phyloP scores from a whole-genome alignment of 768 basidiomycete species.

The Boletellus emodensis region DNA sequence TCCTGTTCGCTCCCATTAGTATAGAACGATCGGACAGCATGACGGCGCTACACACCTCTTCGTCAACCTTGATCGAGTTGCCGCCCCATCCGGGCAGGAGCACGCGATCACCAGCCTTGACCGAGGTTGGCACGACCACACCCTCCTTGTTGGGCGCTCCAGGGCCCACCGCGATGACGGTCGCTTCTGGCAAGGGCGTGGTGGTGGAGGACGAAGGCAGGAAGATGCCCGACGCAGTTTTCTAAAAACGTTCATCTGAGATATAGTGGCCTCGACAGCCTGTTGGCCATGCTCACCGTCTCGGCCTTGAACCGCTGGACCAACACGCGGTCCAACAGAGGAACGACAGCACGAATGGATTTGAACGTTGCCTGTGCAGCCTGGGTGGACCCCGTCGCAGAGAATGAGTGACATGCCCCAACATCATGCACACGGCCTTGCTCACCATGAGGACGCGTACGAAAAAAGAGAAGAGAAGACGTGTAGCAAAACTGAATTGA shows the following conservation, averaged over 20 bases:
- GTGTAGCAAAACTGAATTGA: conserved; percentile 14
- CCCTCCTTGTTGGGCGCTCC: conserved; percentile 92
- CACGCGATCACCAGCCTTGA: conserved; percentile 89
- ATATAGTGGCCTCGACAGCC: not conserved
- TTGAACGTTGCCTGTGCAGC: conserved; percentile 93
- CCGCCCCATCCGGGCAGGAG: conserved; percentile 97
- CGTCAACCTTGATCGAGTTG: conserved; percentile 91
- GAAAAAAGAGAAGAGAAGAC: conserved; percentile 5
- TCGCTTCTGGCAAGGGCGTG: conserved; percentile 91
- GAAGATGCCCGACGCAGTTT: conserved; percentile 97
- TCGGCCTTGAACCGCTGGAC: conserved; percentile 98
- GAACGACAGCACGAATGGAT: conserved; percentile 85
- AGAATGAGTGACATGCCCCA: not conserved
- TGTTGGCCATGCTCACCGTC: conserved; percentile 55
- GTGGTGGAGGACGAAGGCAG: conserved; percentile 86
- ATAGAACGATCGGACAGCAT: not conserved
- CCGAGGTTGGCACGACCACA: conserved; percentile 62
- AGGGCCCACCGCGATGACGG: conserved; percentile 92
- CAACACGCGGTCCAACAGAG: conserved; percentile 92
- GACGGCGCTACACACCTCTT: conserved; percentile 63
- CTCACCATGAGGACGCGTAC: conserved; percentile 27
- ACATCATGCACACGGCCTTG: not conserved
- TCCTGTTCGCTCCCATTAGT: conserved; percentile 51
- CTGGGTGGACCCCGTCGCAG: conserved; percentile 31
- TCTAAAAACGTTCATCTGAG: conserved; percentile 45